Evolutionary conservation across 129 eudicot species (phyloP), one percentile per base, ranked within the genome.

Genomic region (Kitagawia praeruptora): DNA sequence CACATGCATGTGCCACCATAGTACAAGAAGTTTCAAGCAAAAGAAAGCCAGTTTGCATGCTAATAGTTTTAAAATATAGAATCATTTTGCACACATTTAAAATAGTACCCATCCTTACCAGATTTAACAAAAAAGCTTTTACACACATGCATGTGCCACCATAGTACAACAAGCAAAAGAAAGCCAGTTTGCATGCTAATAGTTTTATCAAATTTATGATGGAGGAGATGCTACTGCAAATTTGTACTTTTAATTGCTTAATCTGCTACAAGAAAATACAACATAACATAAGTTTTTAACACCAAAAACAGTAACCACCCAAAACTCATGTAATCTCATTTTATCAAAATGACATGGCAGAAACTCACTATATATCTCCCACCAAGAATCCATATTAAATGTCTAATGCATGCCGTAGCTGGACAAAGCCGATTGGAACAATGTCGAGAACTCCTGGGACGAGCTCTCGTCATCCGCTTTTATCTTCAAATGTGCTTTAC

Each of bases 401-500:
- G 75, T 38, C 49, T 71, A 46, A 13, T 27, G n/a, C 64, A 79
- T 42, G n/a, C 96, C 92, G 75, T 92, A 90, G 28, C 77, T 82
- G 44, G 93, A 92, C 78, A 94, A 83, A 53, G 94, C 98, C 18
- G 96, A 88, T 74, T 92, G 93, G 86, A 94, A 88, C 80, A 87
- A 75, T 27, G 78, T 76, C 16, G 87, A 86, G 87, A 94, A 94
- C 34, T 87, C 84, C 40, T 88, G 93, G 23, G 97, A 84, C 14
- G 94, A 79, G 34, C 79, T 88, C 77, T 88, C 89, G 54, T 94
- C 98, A 75, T 94, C 98, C 6, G 90, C 94, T 88, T 92, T 94
- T 86, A 94, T 85, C 90, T 94, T 94, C 45, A 94, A 64, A 13
- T 87, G 96, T 25, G 90, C 92, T 87, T 94, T 92, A 86, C 91